Base-by-base conservation (phyloP, 805 yeast species). In the Nakazawaea pomicola region DNA sequence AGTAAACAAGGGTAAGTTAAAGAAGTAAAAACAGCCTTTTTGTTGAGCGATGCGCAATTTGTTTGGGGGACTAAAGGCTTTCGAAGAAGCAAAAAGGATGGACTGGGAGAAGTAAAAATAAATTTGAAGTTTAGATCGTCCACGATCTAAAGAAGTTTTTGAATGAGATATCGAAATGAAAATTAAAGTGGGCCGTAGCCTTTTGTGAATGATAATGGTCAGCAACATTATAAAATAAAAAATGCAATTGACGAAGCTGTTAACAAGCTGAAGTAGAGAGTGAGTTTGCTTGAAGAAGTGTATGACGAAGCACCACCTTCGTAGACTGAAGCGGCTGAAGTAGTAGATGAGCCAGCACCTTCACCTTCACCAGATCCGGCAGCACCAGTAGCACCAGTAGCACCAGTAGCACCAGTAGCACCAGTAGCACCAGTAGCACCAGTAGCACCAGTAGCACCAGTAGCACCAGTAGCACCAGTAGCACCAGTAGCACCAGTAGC, bases 401-500 rank as follows among this genome's bases (percentile, higher is more conserved):
- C 33, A 7, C 24, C 19, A 14, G 25, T 23, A 23, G 25, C 25
- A 23, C 25, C 25, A 8, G 7, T 10, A 23, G 10, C 25, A 8
- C 25, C 25, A 23, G 25, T 23, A 10, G 25, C 25, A 23, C 10
- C 25, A 23, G 10, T 10, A 8, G 7, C 25, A 23, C 25, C 25
- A 8, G 10, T n/a, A 36, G 39, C 8, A 16, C 24, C 29, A 14
- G 39, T 8, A 16, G 6, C 33, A 7, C 24, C 19, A 14, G 11
- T 33, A 11, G 24, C n/a, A 36, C 25, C 32, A 10, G 39, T 16
- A 27, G 25, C 39, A 14, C 23, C 18, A 12, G 6, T n/a, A 25
- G 33, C 12, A 6, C 20, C 38, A 11, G 29, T 24, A n/a, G 38
- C 16, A n/a, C n/a, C n/a, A n/a, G n/a, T n/a, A 23, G 27, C 32